A percentile compares a stretch with the other conserved stretches of the same genome.
Evolutionary conservation across 768 basidiomycete genomes (phyloP).

Genomic region (Trametes villosa): DNA sequence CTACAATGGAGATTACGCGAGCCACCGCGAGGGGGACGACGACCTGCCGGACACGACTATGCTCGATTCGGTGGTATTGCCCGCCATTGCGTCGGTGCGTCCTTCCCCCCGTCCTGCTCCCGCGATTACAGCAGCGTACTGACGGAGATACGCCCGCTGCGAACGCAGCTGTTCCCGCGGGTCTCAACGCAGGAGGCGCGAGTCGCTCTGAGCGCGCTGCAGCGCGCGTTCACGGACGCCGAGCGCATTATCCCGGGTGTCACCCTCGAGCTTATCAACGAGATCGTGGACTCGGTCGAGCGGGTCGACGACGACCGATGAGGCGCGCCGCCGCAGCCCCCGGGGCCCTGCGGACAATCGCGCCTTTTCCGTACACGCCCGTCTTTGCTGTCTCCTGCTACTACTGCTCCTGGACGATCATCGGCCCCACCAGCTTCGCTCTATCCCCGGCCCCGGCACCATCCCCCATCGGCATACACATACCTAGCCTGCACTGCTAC

Average conservation of each 20-base stretch:
- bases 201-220: slow-evolving; percentile 80
- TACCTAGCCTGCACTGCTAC: slow-evolving; percentile 27
- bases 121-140: not conserved
- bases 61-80: slow-evolving; percentile 93
- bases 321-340: slow-evolving; percentile 6
- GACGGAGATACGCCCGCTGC: slow-evolving; percentile 8
- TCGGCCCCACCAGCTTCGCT: not conserved
- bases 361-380: slow-evolving; percentile 9
- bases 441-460: slow-evolving; percentile 5
- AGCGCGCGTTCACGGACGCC: slow-evolving; percentile 92
- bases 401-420: slow-evolving; percentile 9
- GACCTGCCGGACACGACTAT: slow-evolving; percentile 82
- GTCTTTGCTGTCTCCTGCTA: slow-evolving; percentile 3
- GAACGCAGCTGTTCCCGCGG: slow-evolving; percentile 80
- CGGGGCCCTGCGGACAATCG: slow-evolving; percentile 13
- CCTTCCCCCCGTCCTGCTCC: not conserved
- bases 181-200: slow-evolving; percentile 93
- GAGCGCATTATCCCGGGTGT: slow-evolving; percentile 96
- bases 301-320: slow-evolving; percentile 81
- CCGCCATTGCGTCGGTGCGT: slow-evolving; percentile 93
- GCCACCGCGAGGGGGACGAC: slow-evolving; percentile 41
- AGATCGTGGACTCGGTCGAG: slow-evolving; percentile 92
- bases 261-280: slow-evolving; percentile 89
- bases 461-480: slow-evolving; percentile 12
- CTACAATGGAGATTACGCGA: slow-evolving; percentile 48